Evolutionary conservation across 1,284 basidiomycete genomes (phyloP), one percentile per base, ranked within the genome.

Genomic region (Cryptococcus neoformans): DNA sequence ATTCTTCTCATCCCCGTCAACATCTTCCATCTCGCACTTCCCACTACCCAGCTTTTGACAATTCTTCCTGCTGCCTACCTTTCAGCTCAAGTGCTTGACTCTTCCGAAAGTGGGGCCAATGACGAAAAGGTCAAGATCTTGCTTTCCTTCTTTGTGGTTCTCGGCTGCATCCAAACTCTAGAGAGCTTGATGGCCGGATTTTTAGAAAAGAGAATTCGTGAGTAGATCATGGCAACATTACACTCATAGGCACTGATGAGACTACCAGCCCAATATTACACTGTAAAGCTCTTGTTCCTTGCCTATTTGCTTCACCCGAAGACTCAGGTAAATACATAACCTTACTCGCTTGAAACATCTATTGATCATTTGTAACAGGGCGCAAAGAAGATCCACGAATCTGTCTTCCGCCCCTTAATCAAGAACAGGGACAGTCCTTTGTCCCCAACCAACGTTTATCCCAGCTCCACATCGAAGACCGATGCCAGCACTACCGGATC

Each of bases 231-330:
- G 17, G 21, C 42, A 17, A 8, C 14, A 11, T 12, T 5, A 11
- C 51, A 41, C 17, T 3, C 6, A 10, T 38, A 40, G 28, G 63
- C 14, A 38, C 16, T 48, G 39, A 37, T 16, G 36, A 49, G 34
- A n/a, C 6, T 1, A 16, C 9, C 57, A 75, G 73, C 70, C 36
- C 68, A 70, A 63, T 75, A 74, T 62, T 72, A 68, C 65, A 67
- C 68, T 37, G 45, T 68, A 58, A 75, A 75, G 56, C 66, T 75
- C 21, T 42, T 67, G 34, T 59, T 70, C 62, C 63, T 74, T 49
- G 64, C 62, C 28, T 75, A 72, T 62, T 62, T 75, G 40, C 63
- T 68, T 28, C 72, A 75, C 66, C 69, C 73, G 8, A 56, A 59
- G 45, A 68, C 68, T 50, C 62, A 66, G 59, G 70, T 66, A 17